Evolutionary conservation across 1,139 yeast genomes (phyloP).

Genomic region (Scheffersomyces cryptocercus): DNA sequence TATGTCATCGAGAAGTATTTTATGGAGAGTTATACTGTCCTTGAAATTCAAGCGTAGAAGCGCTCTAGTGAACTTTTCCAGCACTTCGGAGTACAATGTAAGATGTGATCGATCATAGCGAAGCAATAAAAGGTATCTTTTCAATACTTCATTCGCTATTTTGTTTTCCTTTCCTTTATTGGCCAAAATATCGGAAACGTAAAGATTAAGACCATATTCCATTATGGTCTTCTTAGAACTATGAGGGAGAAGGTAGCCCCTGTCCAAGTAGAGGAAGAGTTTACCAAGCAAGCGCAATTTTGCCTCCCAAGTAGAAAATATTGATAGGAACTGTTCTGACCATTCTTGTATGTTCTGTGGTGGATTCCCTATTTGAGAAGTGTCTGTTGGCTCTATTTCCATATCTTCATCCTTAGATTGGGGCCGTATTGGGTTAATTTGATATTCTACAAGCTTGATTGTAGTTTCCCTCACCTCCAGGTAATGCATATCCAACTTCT

Average conservation of each 20-base stretch:
- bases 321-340: slow-evolving; percentile 13
- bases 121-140: neutral
- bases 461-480: neutral
- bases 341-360: slow-evolving; percentile 12
- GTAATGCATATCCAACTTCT: slow-evolving; percentile 17
- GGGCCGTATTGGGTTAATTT: too few relatives aligned
- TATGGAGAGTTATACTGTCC: slow-evolving; percentile 17
- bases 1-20: slow-evolving; percentile 17
- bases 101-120: neutral
- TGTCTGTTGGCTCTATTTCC: neutral
- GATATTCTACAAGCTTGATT: neutral
- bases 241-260: slow-evolving; percentile 35
- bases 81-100: slow-evolving; percentile 7
- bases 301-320: slow-evolving; percentile 26
- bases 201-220: slow-evolving; percentile 23
- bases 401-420: neutral
- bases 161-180: slow-evolving; percentile 5
- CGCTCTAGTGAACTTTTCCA: slow-evolving; percentile 18
- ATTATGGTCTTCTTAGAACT: slow-evolving; percentile 27
- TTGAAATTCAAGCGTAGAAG: slow-evolving; percentile 23
- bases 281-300: slow-evolving; percentile 26
- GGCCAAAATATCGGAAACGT: slow-evolving; percentile 18
- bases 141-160: slow-evolving; percentile 9
- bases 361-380: neutral
- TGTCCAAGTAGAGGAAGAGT: slow-evolving; percentile 37